Evolutionary conservation across 2,329 filamentous ascomycete genomes (phyloP).

Genomic region (Incumbomyces delicatus): DNA sequence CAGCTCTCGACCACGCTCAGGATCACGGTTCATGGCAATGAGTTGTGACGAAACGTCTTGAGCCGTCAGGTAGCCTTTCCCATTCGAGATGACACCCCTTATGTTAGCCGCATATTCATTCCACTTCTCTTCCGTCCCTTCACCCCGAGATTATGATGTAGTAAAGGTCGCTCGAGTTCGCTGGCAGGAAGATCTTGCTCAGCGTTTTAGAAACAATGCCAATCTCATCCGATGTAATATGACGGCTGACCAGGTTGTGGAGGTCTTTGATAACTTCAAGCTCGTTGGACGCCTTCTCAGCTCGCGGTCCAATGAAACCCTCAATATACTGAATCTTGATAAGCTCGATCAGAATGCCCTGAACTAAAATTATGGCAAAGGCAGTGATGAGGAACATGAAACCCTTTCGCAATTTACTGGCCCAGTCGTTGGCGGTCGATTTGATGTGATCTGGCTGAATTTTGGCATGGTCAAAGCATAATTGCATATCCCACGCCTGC

Average conservation of each 20-base stretch:
- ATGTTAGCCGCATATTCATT: constrained; percentile 2
- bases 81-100: neutral
- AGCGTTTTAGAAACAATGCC: neutral
- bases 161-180: constrained; percentile 1
- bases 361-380: constrained; percentile 3
- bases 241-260: neutral
- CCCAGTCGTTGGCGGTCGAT: constrained; percentile 2
- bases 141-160: constrained; percentile 1
- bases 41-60: neutral
- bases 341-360: constrained; percentile 5
- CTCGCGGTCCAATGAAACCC: constrained; percentile 7
- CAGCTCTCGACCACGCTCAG: neutral
- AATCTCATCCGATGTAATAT: neutral
- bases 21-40: constrained; percentile 2
- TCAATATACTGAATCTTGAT: constrained; percentile 2
- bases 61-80: neutral
- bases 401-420: neutral
- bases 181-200: neutral
- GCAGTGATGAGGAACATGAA: constrained; percentile 7
- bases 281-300: constrained; percentile 1
- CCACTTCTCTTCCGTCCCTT: neutral
- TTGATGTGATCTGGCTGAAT: neutral
- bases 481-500: constrained; percentile 1
- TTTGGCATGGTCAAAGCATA: neutral
- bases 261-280: constrained; percentile 2